phyloP scores from a whole-genome alignment of 495 filamentous ascomycete species.

The Eremomyces bilateralis region DNA sequence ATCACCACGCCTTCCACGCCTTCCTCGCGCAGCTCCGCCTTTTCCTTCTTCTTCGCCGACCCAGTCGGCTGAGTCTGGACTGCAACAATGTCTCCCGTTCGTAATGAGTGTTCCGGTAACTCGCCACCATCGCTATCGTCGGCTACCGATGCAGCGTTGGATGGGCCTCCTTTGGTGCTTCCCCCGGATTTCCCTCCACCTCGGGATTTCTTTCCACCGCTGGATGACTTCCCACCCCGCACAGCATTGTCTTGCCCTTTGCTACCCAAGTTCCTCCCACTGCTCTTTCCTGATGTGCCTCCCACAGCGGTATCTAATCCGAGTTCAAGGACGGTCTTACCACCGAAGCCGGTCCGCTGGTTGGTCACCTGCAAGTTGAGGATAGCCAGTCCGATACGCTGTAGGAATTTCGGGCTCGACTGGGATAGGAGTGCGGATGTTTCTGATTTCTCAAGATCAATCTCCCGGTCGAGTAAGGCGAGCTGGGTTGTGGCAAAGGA shows the following conservation, averaged over 20 bases:
- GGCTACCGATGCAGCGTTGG: no score
- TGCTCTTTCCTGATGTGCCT: constrained; percentile 3
- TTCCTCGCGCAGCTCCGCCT: constrained; percentile 34
- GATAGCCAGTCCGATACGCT: constrained; percentile 72
- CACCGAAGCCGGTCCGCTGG: constrained; percentile 80
- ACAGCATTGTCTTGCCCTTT: no score
- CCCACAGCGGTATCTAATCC: constrained; percentile 46
- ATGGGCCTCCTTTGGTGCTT: no score
- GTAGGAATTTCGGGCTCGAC: constrained; percentile 48
- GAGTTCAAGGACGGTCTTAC: constrained; percentile 68
- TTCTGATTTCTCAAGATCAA: constrained; percentile 53
- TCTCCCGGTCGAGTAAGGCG: constrained; percentile 53
- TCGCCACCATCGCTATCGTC: constrained; percentile 20
- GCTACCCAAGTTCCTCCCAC: constrained; percentile 3
- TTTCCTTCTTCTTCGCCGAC: constrained; percentile 50
- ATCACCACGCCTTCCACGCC: constrained; percentile 70
- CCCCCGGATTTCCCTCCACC: no score
- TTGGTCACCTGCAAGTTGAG: constrained; percentile 54
- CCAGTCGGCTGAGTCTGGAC: constrained; percentile 53
- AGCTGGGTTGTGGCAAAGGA: constrained; percentile 64
- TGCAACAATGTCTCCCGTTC: constrained; percentile 71
- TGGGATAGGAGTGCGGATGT: constrained; percentile 45
- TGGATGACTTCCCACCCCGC: no score
- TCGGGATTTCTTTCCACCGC: no score
- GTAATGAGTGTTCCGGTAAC: constrained; percentile 61